Percentiles rank a stretch among this genome's conserved stretches.
Conservation (phyloP, 108 stramenopile genomes). For the Pelagomonas calceolata region DNA sequence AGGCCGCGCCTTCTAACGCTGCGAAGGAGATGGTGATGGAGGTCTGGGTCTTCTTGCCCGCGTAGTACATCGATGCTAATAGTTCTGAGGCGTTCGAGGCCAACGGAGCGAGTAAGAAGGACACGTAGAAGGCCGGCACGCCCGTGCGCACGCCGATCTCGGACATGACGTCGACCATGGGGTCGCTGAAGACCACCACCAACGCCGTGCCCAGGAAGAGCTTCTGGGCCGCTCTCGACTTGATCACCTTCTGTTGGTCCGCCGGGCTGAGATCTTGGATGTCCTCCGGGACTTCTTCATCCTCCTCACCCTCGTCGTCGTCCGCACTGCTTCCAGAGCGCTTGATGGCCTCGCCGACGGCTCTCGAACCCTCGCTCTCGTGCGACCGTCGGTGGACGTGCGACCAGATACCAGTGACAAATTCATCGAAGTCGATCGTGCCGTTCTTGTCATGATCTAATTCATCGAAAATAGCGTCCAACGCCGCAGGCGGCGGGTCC, state of each 20-base stretch:
- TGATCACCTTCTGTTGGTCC: slow-evolving; percentile 70
- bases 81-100: slow-evolving; percentile 92
- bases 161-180: slow-evolving; percentile 91
- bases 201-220: slow-evolving; percentile 69
- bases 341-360: neutral
- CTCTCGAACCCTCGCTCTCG: neutral
- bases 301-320: slow-evolving; percentile 48
- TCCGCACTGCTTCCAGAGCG: neutral
- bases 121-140: slow-evolving; percentile 81
- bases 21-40: slow-evolving; percentile 70
- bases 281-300: slow-evolving; percentile 63
- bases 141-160: slow-evolving; percentile 63
- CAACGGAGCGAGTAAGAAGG: slow-evolving; percentile 88
- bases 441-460: slow-evolving; percentile 62
- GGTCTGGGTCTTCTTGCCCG: slow-evolving; percentile 79
- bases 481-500: too few species aligned
- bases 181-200: slow-evolving; percentile 80
- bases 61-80: slow-evolving; percentile 79
- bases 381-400: slow-evolving; percentile 11
- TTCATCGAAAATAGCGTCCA: neutral
- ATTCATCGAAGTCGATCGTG: slow-evolving; percentile 68
- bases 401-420: slow-evolving; percentile 64
- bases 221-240: slow-evolving; percentile 65
- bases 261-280: slow-evolving; percentile 59
- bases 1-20: slow-evolving; percentile 84